Evolutionary conservation across 345 rosid genomes (phyloP).

Genomic region (Schrenkiella parvula): DNA sequence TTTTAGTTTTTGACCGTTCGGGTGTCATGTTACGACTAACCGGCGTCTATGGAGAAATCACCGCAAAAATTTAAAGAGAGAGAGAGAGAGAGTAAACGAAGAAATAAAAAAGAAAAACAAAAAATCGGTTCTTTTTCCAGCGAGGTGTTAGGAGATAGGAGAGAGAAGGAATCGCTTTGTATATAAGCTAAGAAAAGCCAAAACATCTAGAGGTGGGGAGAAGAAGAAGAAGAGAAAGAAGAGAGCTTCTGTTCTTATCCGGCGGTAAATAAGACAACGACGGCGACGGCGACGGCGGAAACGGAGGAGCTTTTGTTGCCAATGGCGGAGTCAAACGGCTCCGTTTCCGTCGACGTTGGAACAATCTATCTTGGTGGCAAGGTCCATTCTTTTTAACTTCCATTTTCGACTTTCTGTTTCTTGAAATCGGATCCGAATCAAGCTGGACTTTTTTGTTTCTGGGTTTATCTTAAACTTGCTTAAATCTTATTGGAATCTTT

Average conservation of each 20-base stretch:
- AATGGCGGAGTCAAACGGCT: slow-evolving; percentile 59
- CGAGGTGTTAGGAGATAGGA: slow-evolving; percentile 30
- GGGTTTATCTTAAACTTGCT: slow-evolving; percentile 2
- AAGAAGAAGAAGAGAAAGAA: neutral
- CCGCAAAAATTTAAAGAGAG: slow-evolving; percentile 15
- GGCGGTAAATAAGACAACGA: neutral
- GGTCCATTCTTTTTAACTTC: slow-evolving; percentile 35
- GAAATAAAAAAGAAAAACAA: neutral
- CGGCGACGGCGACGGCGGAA: slow-evolving; percentile 24
- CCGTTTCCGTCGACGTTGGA: slow-evolving; percentile 62
- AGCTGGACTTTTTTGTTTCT: neutral
- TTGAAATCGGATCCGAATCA: slow-evolving; percentile 3
- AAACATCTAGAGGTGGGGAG: slow-evolving; percentile 23
- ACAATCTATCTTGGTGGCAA: slow-evolving; percentile 90
- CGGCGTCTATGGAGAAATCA: slow-evolving; percentile 33
- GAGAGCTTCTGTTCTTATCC: slow-evolving; percentile 2
- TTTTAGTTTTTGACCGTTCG: slow-evolving; percentile 18
- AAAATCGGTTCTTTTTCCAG: slow-evolving; percentile 25
- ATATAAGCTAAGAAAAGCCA: slow-evolving; percentile 29
- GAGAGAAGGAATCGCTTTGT: slow-evolving; percentile 32
- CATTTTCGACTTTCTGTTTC: neutral
- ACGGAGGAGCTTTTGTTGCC: slow-evolving; percentile 42
- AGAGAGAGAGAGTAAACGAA: slow-evolving; percentile 15
- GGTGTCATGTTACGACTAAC: slow-evolving; percentile 30
- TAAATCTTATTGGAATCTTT: slow-evolving; percentile 1